Evolutionary conservation across 2,329 filamentous ascomycete genomes (phyloP).

Genomic region (Colletotrichum somersetense): DNA sequence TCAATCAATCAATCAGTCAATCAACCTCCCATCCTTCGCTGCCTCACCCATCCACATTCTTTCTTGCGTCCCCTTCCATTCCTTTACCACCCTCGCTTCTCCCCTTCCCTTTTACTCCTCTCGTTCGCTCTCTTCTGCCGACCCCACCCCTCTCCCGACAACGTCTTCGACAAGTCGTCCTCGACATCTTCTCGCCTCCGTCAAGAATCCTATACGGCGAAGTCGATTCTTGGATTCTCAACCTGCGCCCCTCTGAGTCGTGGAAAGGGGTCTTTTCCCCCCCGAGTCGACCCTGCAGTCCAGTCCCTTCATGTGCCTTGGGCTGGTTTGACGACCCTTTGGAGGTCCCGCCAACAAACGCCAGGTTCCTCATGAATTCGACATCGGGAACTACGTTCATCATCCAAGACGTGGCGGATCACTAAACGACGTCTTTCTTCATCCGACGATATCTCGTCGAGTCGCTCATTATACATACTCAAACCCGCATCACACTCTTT

Average conservation of each 20-base stretch:
- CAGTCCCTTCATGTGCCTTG: slow-evolving; percentile 27
- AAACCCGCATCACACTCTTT: slow-evolving; percentile 60
- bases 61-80: slow-evolving; percentile 43
- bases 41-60: slow-evolving; percentile 43
- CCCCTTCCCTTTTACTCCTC: slow-evolving; percentile 37
- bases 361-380: slow-evolving; percentile 41
- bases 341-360: slow-evolving; percentile 36
- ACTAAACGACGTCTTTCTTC: slow-evolving; percentile 31
- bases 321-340: slow-evolving; percentile 30
- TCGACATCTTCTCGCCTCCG: slow-evolving; percentile 42
- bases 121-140: slow-evolving; percentile 37
- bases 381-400: slow-evolving; percentile 24
- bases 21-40: slow-evolving; percentile 43
- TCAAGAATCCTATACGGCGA: slow-evolving; percentile 42
- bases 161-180: slow-evolving; percentile 39
- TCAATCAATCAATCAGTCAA: slow-evolving; percentile 44
- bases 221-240: slow-evolving; percentile 41
- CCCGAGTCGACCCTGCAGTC: slow-evolving; percentile 6
- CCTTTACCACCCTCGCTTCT: slow-evolving; percentile 43
- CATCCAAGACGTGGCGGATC: slow-evolving; percentile 31
- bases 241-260: slow-evolving; percentile 26
- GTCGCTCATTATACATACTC: slow-evolving; percentile 41
- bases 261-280: slow-evolving; percentile 7
- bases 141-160: slow-evolving; percentile 34
- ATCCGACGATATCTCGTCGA: slow-evolving; percentile 42